Evolutionary conservation across 192 early-diverging fungal genomes (phyloP).

Genomic region (Coemansia sp.): DNA sequence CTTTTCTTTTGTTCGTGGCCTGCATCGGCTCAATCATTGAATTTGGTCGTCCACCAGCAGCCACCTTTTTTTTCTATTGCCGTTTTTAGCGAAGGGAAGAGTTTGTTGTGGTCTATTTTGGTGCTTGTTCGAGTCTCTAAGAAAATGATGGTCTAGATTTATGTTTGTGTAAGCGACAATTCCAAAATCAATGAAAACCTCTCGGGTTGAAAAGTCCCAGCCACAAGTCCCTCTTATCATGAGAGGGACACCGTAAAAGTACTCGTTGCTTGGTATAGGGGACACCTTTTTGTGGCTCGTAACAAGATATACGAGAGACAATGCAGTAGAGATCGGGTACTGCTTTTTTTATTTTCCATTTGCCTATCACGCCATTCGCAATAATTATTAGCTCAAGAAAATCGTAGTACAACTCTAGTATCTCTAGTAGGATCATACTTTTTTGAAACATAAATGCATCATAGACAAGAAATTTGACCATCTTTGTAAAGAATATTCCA

Average conservation of each 20-base stretch:
- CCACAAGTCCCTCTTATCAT: background rate
- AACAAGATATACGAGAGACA: background rate
- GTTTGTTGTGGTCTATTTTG: too few species aligned
- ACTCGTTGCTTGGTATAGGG: conserved; percentile 1
- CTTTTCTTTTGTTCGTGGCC: background rate
- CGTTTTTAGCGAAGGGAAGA: background rate
- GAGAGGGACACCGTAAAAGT: background rate
- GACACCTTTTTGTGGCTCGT: background rate
- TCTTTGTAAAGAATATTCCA: background rate
- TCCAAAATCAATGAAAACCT: background rate
- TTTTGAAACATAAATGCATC: too few species aligned
- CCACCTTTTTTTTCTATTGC: background rate
- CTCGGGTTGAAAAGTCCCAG: background rate
- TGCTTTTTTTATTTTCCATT: background rate
- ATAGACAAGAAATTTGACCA: too few species aligned
- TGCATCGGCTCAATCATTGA: conserved; percentile 7
- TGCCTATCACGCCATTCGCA: background rate
- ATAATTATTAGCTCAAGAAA: background rate
- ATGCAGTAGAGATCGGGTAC: conserved; percentile 10
- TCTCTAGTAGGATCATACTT: too few species aligned
- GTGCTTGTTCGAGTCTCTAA: too few species aligned
- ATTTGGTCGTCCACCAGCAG: background rate
- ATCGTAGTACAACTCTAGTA: background rate
- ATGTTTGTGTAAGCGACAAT: too few species aligned
- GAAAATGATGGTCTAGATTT: too few species aligned